Evolutionary conservation across 768 basidiomycete genomes (phyloP).

Genomic region (Rhizopogon vesiculosus): DNA sequence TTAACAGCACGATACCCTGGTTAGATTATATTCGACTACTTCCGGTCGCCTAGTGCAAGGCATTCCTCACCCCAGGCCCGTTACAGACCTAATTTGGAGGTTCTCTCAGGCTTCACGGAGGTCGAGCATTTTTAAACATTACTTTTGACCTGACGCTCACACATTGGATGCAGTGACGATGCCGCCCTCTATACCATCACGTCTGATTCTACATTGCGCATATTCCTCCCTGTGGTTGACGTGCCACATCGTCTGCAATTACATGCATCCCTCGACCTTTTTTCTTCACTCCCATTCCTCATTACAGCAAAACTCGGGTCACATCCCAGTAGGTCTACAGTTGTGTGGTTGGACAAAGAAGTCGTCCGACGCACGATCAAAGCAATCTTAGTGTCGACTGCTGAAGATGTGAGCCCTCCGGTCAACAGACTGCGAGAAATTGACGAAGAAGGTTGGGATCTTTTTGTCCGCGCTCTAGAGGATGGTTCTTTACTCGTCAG

Average conservation of each 20-base stretch:
- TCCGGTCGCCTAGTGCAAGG: constrained; percentile 63
- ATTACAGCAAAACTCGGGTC: constrained; percentile 22
- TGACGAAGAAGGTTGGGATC: constrained; percentile 68
- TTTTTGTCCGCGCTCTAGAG: constrained; percentile 66
- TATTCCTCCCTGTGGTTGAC: constrained; percentile 87
- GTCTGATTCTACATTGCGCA: constrained; percentile 73
- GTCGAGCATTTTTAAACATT: constrained; percentile 31
- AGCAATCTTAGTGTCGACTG: constrained; percentile 29
- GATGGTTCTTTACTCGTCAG: constrained; percentile 74
- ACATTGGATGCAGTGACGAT: constrained; percentile 50
- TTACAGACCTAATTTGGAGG: constrained; percentile 71
- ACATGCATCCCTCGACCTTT: constrained; percentile 71
- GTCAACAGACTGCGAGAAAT: constrained; percentile 54
- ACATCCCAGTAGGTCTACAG: constrained; percentile 35
- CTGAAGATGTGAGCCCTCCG: constrained; percentile 1
- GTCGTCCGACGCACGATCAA: constrained; percentile 47
- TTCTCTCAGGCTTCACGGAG: constrained; percentile 62
- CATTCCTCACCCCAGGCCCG: constrained; percentile 70
- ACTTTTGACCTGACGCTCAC: constrained; percentile 1
- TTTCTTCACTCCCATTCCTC: constrained; percentile 49
- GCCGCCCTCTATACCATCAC: constrained; percentile 81
- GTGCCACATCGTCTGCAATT: constrained; percentile 81
- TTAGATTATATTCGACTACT: constrained; percentile 69
- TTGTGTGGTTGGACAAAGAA: constrained; percentile 71
- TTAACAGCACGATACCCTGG: constrained; percentile 47